phyloP scores from a whole-genome alignment of 345 rosid species.

The Sapria himalayana region DNA sequence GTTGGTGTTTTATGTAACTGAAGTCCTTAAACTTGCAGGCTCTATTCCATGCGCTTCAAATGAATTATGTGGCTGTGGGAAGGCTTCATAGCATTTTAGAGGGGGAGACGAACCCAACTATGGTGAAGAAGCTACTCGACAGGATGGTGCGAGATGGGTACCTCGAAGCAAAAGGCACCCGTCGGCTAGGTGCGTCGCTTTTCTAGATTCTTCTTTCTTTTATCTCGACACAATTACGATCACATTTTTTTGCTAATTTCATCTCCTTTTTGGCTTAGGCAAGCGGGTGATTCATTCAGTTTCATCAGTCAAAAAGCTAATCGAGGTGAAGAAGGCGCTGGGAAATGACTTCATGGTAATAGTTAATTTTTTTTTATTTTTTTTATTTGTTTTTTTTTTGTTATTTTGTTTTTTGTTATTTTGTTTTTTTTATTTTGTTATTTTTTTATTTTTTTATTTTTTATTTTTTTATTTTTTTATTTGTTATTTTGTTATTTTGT shows the following conservation, averaged over 20 bases:
- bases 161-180: conserved; percentile 49
- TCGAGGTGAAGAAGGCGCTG: conserved; percentile 52
- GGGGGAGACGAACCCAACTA: conserved; percentile 46
- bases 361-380: neutral
- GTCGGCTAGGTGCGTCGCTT: conserved; percentile 48
- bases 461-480: no score
- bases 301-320: conserved; percentile 44
- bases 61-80: conserved; percentile 45
- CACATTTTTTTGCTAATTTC: conserved; percentile 1
- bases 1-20: neutral
- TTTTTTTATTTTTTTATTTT: no score
- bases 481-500: neutral
- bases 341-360: conserved; percentile 36
- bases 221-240: neutral
- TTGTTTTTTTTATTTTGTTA: conserved; percentile 1
- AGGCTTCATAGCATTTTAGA: conserved; percentile 64
- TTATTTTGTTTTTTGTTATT: neutral
- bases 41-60: conserved; percentile 58
- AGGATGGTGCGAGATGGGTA: conserved; percentile 68
- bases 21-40: conserved; percentile 24
- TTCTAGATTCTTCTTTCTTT: neutral
- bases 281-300: conserved; percentile 64
- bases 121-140: conserved; percentile 44
- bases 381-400: neutral
- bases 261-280: conserved; percentile 25